Evolutionary conservation across 2,329 filamentous ascomycete genomes (phyloP).

Genomic region (Amauroascus verrucosus): DNA sequence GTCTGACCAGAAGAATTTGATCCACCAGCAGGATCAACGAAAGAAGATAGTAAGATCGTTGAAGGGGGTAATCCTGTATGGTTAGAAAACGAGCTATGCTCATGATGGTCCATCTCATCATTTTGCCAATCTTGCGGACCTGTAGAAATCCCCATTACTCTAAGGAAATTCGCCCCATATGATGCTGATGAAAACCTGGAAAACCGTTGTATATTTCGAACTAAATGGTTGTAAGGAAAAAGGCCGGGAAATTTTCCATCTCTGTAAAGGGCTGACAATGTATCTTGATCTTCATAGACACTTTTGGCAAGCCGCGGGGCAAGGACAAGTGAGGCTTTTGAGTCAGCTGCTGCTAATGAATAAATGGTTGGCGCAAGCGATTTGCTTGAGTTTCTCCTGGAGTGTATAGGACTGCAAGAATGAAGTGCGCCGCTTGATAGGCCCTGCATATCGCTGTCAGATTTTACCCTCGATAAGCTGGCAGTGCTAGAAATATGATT

Average conservation of each 20-base stretch:
- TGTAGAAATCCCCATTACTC: slow-evolving; percentile 37
- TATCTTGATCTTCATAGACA: slow-evolving; percentile 38
- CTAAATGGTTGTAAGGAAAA: slow-evolving; percentile 38
- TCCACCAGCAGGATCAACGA: slow-evolving; percentile 58
- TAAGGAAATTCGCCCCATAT: slow-evolving; percentile 38
- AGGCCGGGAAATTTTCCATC: slow-evolving; percentile 38
- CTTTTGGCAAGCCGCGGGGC: slow-evolving; percentile 35
- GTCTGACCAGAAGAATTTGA: slow-evolving; percentile 55
- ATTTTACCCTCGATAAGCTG: slow-evolving; percentile 34
- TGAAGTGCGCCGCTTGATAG: slow-evolving; percentile 25
- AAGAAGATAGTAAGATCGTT: slow-evolving; percentile 54
- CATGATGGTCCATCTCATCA: slow-evolving; percentile 30
- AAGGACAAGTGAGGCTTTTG: slow-evolving; percentile 37
- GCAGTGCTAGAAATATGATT: slow-evolving; percentile 37
- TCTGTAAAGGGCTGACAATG: slow-evolving; percentile 35
- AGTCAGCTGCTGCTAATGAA: slow-evolving; percentile 36
- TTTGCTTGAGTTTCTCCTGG: slow-evolving; percentile 24
- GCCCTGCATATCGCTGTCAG: slow-evolving; percentile 32
- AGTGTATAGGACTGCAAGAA: slow-evolving; percentile 17
- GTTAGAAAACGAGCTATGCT: slow-evolving; percentile 38
- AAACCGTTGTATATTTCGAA: slow-evolving; percentile 38
- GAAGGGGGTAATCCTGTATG: slow-evolving; percentile 37
- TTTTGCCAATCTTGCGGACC: slow-evolving; percentile 24
- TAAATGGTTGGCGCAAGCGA: slow-evolving; percentile 39
- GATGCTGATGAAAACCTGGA: slow-evolving; percentile 40